phyloP scores from a whole-genome alignment of 2,329 filamentous ascomycete species.

The Zalaria obscura region DNA sequence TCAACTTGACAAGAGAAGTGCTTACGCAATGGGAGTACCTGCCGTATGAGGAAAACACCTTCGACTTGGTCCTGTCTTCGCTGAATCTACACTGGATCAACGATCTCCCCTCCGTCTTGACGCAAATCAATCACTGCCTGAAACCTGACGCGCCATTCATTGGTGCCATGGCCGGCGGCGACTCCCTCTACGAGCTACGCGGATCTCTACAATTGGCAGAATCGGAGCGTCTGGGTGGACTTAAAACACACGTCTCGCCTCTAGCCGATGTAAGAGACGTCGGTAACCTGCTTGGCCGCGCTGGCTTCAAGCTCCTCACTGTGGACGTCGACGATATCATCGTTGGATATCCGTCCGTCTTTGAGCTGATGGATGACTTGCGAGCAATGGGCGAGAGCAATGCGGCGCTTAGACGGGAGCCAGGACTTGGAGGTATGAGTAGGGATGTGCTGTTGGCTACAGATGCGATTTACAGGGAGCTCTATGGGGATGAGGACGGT shows the following conservation, averaged over 20 bases:
- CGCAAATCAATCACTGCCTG: conserved; percentile 72
- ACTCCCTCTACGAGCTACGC: conserved; percentile 84
- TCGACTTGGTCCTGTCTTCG: conserved; percentile 82
- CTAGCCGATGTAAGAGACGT: conserved; percentile 85
- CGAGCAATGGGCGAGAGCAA: conserved; percentile 96
- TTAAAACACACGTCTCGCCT: conserved; percentile 81
- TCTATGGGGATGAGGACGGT: conserved; percentile 72
- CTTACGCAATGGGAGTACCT: conserved; percentile 61
- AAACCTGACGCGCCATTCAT: conserved; percentile 89
- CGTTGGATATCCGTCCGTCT: conserved; percentile 81
- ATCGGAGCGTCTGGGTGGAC: conserved; percentile 77
- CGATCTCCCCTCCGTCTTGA: conserved; percentile 72
- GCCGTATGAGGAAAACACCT: conserved; percentile 61
- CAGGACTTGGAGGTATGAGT: conserved; percentile 58
- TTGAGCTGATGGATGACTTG: conserved; percentile 83
- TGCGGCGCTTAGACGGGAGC: conserved; percentile 72
- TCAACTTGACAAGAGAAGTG: conserved; percentile 61
- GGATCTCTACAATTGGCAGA: conserved; percentile 89
- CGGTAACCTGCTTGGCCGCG: conserved; percentile 70
- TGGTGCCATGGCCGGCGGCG: conserved; percentile 90
- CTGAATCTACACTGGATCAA: conserved; percentile 96
- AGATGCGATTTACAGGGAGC: conserved; percentile 73
- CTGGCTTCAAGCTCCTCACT: conserved; percentile 89
- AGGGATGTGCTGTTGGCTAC: conserved; percentile 76
- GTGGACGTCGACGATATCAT: conserved; percentile 96